Percentiles rank a stretch among this genome's conserved stretches.
Conservation (phyloP, 371 early-diverging fungal species). For the Lichtheimia ramosa region DNA sequence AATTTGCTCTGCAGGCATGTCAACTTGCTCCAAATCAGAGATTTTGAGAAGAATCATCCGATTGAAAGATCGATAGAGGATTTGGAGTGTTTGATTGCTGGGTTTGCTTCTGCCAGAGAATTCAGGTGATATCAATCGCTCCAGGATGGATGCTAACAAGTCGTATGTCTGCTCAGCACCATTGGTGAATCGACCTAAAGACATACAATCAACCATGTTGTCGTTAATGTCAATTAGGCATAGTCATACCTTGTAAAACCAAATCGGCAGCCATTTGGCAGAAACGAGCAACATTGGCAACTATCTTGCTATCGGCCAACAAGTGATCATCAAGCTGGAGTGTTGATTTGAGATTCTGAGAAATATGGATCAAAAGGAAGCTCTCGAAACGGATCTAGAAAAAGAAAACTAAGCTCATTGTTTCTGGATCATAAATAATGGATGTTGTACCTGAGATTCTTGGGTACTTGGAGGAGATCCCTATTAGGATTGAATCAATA, state of each 20-base stretch:
- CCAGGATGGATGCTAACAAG: constrained; percentile 56
- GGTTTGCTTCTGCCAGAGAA: constrained; percentile 16
- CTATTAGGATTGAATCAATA: constrained; percentile 1
- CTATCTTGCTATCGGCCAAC: constrained; percentile 41
- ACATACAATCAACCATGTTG: not conserved
- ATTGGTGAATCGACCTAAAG: constrained; percentile 48
- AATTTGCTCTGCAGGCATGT: constrained; percentile 27
- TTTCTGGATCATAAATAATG: not conserved
- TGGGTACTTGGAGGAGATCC: constrained; percentile 39
- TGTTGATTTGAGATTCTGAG: constrained; percentile 54
- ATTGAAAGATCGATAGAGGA: constrained; percentile 55
- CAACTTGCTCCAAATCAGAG: constrained; percentile 42
- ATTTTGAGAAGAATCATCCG: constrained; percentile 60
- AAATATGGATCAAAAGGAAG: constrained; percentile 58
- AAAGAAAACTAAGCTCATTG: not conserved
- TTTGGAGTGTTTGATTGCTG: constrained; percentile 16
- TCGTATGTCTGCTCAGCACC: constrained; percentile 62
- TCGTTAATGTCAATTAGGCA: not conserved
- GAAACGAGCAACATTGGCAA: constrained; percentile 59
- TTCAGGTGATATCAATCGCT: constrained; percentile 44
- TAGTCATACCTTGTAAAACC: constrained; percentile 58
- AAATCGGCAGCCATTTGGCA: constrained; percentile 67
- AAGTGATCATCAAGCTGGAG: constrained; percentile 45
- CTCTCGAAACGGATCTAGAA: constrained; percentile 46
- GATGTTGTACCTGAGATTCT: constrained; percentile 29